Base-by-base conservation (phyloP, 805 yeast species). In the Peterozyma xylosa region DNA sequence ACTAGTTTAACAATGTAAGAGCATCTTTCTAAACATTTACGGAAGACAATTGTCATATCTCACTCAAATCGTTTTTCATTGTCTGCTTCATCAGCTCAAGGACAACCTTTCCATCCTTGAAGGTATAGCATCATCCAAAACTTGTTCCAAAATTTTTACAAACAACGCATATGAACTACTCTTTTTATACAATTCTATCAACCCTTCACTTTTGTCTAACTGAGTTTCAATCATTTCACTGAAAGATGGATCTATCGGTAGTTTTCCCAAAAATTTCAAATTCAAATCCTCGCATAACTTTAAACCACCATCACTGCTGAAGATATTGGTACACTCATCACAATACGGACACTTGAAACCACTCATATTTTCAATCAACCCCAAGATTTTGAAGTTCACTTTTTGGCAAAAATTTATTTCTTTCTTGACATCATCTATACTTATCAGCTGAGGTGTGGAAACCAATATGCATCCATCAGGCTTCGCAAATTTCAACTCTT, bases 311-410 rank as follows among this genome's bases (percentile, higher is more conserved):
- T 98, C 99, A 42, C 84, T 76, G 51, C 93, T 86, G 59, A 93
- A 93, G 18, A 93, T 86, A 59, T 90, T 82, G 3, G 97, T 89
- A 58, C 91, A 83, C 57, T 91, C 98, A 1, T 83, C 76, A 59
- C 99, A 93, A 59, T 79, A 78, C 0, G 99, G 99, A 59, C 99
- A 93, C 3, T 89, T 80, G 56, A 86, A 93, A 1, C 99, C 99
- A 41, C 95, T 80, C 99, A 93, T 91, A 56, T 93, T 93, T 59
- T 93, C 99, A 9, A 93, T 77, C 3, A 93, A 76, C 0, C 99
- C 99, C 44, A 93, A 59, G 1, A 91, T 75, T 21, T 73, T 70
- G 53, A 93, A 79, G 44, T 80, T 80, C 33, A 91, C 97, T 59
- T 91, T 91, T 36, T 70, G 71, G 63, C 99, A 93, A 57, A 91